Base-by-base conservation (phyloP, 306 rosid species). In the Echinosophora koreensis region DNA sequence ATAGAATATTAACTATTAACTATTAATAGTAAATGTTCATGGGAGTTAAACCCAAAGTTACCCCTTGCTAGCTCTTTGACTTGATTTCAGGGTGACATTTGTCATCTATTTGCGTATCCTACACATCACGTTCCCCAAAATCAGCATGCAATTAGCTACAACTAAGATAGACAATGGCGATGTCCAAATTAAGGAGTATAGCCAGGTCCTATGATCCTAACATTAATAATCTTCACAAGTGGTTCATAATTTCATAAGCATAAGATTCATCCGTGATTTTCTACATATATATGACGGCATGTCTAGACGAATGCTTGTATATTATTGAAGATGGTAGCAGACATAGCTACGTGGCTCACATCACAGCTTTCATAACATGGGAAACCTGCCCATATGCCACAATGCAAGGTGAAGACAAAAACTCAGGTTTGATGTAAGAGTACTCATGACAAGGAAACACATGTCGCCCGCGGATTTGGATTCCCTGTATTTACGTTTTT, bases 391-490 rank as follows among this genome's bases (percentile, higher is more conserved):
- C 32, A 30, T 30, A 30, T 30, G 32, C 32, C 32, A 30, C 32
- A 30, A 30, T 30, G 32, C 32, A 30, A 32, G 71, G 49, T 61
- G 54, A 50, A 74, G 81, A 76, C 71, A 80, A 73, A 76, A 54
- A 69, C 41, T 63, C 84, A 72, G 51, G 80, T 64, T 76, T 79
- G 61, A 70, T 77, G 71, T 60, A 55, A 58, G 32, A 30, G 2
- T 30, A 22, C 22, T 22, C 22, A 22, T 22, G 22, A 22, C 22
- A 22, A 22, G 22, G 22, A 22, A 22, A 22, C 22, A 22, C 22
- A 22, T 22, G 22, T 22, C 22, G 22, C 22, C 1, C 1, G 22
- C 22, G 0, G 22, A 22, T 22, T 22, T 22, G 22, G 22, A 22
- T 22, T 22, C 1, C 22, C 22, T 1, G 22, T 1, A 22, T 22